A percentile compares a stretch with the other conserved stretches of the same genome.
Conservation (phyloP, 352 stramenopile genomes). For the Globisporangium alternatum region DNA sequence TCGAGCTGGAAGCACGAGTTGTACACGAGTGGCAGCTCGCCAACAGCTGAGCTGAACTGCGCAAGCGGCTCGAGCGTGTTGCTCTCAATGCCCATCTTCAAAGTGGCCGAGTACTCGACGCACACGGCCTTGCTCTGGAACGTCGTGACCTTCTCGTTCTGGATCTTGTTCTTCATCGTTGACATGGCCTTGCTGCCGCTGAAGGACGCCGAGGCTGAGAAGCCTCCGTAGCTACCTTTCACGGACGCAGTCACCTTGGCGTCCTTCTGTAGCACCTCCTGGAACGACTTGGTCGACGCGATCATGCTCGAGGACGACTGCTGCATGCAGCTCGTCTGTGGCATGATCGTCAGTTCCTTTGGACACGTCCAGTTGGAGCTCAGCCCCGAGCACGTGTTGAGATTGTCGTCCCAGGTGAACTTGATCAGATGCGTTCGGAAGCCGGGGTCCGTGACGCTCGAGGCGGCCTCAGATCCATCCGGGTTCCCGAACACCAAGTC, state of each 20-base stretch:
- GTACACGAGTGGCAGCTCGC: conserved; percentile 7
- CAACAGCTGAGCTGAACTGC: conserved; percentile 6
- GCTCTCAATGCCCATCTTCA: conserved; percentile 11
- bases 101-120: conserved; percentile 23
- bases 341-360: conserved; percentile 22
- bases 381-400: conserved; percentile 24
- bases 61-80: conserved; percentile 11
- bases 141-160: conserved; percentile 11
- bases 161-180: conserved; percentile 26
- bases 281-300: conserved; percentile 27
- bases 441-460: conserved; percentile 23
- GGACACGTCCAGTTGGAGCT: conserved; percentile 24
- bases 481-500: conserved; percentile 31
- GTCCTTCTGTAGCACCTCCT: conserved; percentile 25
- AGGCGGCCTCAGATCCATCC: conserved; percentile 21
- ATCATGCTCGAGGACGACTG: conserved; percentile 28
- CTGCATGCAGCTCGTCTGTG: conserved; percentile 25
- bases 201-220: conserved; percentile 23
- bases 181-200: conserved; percentile 25
- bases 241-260: conserved; percentile 19
- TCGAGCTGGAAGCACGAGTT: conserved; percentile 18
- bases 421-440: conserved; percentile 27
- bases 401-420: conserved; percentile 21
- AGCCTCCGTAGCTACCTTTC: conserved; percentile 26
- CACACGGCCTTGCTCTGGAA: conserved; percentile 25